Evolutionary conservation across 2,329 filamentous ascomycete genomes (phyloP), one percentile per base, ranked within the genome.

Genomic region (Colletotrichum camelliae): DNA sequence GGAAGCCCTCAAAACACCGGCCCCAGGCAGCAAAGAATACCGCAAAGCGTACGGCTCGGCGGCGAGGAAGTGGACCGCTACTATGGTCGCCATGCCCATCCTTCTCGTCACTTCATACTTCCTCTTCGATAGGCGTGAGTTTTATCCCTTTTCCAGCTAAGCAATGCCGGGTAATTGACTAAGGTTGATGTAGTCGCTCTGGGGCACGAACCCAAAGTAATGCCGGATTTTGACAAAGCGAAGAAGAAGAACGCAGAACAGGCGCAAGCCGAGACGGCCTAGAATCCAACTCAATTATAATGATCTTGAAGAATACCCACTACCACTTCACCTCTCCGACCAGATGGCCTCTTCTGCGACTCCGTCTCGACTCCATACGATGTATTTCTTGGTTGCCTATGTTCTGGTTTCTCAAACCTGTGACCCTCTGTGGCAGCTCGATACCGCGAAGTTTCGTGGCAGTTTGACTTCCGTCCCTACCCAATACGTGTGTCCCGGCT

Each of bases 81-180:
- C 86, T 9, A 88, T 92, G 78, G 86, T 91, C 70, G 89, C 88
- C 29, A 78, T 91, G 81, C 90, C 90, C 3, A 87, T 92, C 37
- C 79, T 91, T 6, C 76, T 91, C 16, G 89, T 92, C 66, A 89
- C 88, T 31, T 90, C 89, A 27, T 91, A 89, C 77, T 87, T 86
- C 67, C 80, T 92, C 4, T 91, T 88, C 81, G 86, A 90, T 61
- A 82, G 88, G 81, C 79, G 88, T 89, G 74, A 83, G 88, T 39
- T 31, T 52, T 33, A 15, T 57, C n/a, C 7, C 27, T 27, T 37
- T 35, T 21, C 31, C 58, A 33, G 72, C 61, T 35, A 15, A 5
- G 62, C 6, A 33, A 52, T 37, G 10, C 18, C 15, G 9, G n/a
- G 10, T 21, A 21, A 21, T 52, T 52, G 43, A 21, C 72, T 73